These are phyloP conservation scores for Boletellus sp. DNA, from an alignment of 768 basidiomycete species.

Conservation along the genomic window DNA sequence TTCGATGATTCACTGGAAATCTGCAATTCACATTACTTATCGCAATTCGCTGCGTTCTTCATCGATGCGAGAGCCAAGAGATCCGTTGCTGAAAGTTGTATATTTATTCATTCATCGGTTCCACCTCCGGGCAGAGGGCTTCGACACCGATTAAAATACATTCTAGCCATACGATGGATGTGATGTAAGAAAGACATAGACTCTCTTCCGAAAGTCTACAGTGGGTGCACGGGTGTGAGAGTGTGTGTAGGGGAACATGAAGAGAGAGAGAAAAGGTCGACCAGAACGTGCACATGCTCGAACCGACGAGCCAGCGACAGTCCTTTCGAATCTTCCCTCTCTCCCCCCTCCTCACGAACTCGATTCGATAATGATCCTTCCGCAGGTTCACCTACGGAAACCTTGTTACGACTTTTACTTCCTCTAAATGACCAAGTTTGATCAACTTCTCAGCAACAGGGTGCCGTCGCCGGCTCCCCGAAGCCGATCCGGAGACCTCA, in stretches of 20 bases:
- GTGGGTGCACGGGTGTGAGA: constrained; percentile 6
- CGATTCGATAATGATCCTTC: constrained; percentile 66
- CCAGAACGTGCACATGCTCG: constrained; percentile 4
- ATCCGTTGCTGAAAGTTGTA: constrained; percentile 59
- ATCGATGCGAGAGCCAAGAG: constrained; percentile 78
- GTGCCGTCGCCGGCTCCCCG: constrained; percentile 52
- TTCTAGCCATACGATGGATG: constrained; percentile 28
- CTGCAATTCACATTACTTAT: constrained; percentile 77
- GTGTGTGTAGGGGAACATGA: neutral
- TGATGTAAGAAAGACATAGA: constrained; percentile 4
- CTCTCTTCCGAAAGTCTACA: constrained; percentile 5
- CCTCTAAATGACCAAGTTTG: constrained; percentile 83
- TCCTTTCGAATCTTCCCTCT: neutral
- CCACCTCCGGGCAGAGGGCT: no score
- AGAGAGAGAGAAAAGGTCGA: neutral
- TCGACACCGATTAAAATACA: no score
- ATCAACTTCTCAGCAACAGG: constrained; percentile 56
- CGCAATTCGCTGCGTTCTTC: constrained; percentile 79
- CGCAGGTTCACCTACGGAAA: constrained; percentile 81
- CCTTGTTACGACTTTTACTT: constrained; percentile 83
- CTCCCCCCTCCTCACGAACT: constrained; percentile 2
- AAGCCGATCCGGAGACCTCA: constrained; percentile 81
- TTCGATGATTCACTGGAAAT: constrained; percentile 63
- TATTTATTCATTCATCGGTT: constrained; percentile 7
- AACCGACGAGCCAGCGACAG: constrained; percentile 1